Evolutionary conservation across 2,329 filamentous ascomycete species (phyloP).

Genomic region (Colletotrichum sp.): DNA sequence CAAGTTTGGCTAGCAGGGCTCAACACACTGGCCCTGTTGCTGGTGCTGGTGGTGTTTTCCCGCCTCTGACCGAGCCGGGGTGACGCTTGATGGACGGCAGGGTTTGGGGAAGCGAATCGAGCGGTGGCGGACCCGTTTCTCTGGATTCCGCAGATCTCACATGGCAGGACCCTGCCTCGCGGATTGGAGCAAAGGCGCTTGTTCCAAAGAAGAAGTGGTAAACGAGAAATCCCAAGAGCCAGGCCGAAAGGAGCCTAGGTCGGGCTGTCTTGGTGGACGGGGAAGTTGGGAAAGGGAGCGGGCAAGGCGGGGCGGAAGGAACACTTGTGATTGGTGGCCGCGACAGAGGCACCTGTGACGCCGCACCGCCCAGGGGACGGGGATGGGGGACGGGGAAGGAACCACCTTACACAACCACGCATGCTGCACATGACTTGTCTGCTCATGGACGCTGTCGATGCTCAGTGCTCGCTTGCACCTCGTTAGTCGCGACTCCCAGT

Average conservation of each 20-base stretch:
- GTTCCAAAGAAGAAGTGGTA: conserved; percentile 19
- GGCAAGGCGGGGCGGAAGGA: conserved; percentile 3
- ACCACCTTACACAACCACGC: background rate
- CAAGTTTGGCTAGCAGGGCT: background rate
- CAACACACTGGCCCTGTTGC: background rate
- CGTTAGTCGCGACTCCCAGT: background rate
- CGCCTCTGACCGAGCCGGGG: background rate
- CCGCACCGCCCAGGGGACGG: background rate
- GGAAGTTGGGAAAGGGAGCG: background rate
- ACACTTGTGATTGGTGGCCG: background rate
- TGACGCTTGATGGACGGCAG: background rate
- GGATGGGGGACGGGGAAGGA: background rate
- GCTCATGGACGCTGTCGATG: background rate
- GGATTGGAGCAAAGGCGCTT: background rate
- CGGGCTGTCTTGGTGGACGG: conserved; percentile 1
- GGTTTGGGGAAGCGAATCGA: conserved; percentile 7
- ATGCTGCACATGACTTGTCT: background rate
- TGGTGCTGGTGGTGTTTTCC: background rate
- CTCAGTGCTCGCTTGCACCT: background rate
- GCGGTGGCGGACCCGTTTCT: conserved; percentile 10
- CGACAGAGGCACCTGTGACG: background rate
- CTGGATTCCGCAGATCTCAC: conserved; percentile 23
- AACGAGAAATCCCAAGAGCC: conserved; percentile 12
- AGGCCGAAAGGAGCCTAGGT: background rate
- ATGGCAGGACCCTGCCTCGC: conserved; percentile 6